A percentile compares a stretch with the other conserved stretches of the same genome.
phyloP scores from a whole-genome alignment of 495 filamentous ascomycete genomes.

The Chaetomium fimeti region DNA sequence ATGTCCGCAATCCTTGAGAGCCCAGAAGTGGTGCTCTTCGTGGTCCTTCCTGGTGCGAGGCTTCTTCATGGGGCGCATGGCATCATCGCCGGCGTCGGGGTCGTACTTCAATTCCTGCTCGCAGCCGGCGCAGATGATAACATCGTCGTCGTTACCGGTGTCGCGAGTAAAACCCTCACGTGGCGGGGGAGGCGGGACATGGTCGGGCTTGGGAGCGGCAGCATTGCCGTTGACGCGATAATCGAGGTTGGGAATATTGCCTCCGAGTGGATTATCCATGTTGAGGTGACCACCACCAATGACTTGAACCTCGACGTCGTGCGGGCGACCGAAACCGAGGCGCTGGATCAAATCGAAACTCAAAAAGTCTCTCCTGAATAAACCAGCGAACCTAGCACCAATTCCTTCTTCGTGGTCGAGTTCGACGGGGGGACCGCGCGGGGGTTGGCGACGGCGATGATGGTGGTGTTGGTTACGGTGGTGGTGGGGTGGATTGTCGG shows the following conservation, averaged over 20 bases:
- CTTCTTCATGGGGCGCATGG: slow-evolving; percentile 36
- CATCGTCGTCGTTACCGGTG: slow-evolving; percentile 41
- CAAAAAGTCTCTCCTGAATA: background rate
- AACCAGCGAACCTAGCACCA: background rate
- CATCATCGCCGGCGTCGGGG: slow-evolving; percentile 35
- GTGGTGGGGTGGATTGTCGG: background rate
- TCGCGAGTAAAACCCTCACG: slow-evolving; percentile 44
- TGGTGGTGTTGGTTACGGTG: background rate
- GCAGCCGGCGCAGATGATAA: slow-evolving; percentile 47
- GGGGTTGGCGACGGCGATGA: background rate
- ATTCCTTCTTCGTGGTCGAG: background rate
- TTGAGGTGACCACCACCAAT: slow-evolving; percentile 15
- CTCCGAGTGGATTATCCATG: slow-evolving; percentile 31
- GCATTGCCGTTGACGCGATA: slow-evolving; percentile 32
- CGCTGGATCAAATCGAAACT: background rate
- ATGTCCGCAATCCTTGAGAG: slow-evolving; percentile 50
- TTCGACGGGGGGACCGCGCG: background rate
- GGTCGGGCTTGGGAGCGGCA: slow-evolving; percentile 32
- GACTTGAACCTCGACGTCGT: slow-evolving; percentile 23
- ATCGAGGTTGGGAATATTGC: slow-evolving; percentile 34
- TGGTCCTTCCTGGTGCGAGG: slow-evolving; percentile 41
- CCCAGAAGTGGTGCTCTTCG: slow-evolving; percentile 53
- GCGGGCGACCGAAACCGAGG: slow-evolving; percentile 15
- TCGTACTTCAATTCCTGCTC: slow-evolving; percentile 49
- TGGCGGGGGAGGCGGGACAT: slow-evolving; percentile 39